Evolutionary conservation across 2,329 filamentous ascomycete genomes (phyloP), one percentile per base, ranked within the genome.

Genomic region (Alternaria triticina): DNA sequence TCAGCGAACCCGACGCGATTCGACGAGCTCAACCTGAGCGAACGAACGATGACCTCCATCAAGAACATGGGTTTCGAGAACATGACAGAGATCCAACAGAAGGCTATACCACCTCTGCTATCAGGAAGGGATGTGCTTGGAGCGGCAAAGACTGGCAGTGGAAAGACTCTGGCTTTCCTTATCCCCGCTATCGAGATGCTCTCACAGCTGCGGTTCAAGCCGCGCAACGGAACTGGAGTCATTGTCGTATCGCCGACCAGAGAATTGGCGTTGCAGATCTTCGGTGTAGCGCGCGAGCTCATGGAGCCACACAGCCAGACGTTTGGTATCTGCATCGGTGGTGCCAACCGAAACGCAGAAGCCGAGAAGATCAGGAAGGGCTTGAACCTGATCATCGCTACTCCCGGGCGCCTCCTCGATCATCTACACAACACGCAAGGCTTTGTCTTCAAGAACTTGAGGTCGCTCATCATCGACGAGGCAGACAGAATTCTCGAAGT

Each of bases 401-500:
- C 96, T 0, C 95, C 96, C 2, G 96, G 96, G 20, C 89, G 96
- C 59, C 86, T 99, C 59, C 88, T 99, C 17, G 96, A 99, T 83
- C 95, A 99, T 77, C 85, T 99, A 45, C 92, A 96, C 80, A 97
- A 95, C 79, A 98, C 96, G 0, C 91, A 91, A 61, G 90, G 90
- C 20, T 98, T 98, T 69, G 83, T 91, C 1, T 97, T 93, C 87
- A 97, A 97, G 86, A 97, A 97, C 81, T 83, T 97, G 72, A 94
- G 94, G 80, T 92, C 93, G 1, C 86, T 99, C 36, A 88, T 99
- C 70, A 97, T 98, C 70, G 96, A 99, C 74, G 96, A 99, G 83
- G 96, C 96, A 17, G 96, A 99, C 79, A 90, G 96, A 51, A 97
- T 99, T 67, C 84, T 99, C 47, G 96, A 99, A 83, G 93, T 97